Percentiles rank a stretch among this genome's conserved stretches.
These are phyloP conservation scores for Fusarium domesticum DNA, from an alignment of 2,329 filamentous ascomycete genomes.

Conservation along the genomic window DNA sequence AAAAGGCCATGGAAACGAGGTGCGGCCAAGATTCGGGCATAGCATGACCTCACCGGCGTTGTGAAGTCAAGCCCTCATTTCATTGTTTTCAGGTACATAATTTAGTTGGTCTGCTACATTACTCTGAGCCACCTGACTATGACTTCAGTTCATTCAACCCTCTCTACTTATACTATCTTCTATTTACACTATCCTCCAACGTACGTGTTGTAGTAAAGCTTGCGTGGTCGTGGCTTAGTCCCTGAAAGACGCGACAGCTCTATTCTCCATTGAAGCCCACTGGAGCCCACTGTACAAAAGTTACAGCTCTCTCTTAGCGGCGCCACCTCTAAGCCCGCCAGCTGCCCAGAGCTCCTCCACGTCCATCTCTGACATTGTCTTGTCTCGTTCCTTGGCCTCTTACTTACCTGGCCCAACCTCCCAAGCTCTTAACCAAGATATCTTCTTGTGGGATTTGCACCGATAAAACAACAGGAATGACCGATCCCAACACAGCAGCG, in stretches of 20 bases:
- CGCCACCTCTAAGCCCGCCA: conserved; percentile 14
- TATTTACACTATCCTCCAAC: too few relatives aligned
- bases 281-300: conserved; percentile 15
- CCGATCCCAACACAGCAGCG: conserved; percentile 7
- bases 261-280: too few relatives aligned
- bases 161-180: neutral
- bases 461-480: conserved; percentile 5
- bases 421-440: neutral
- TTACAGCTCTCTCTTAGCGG: conserved; percentile 20
- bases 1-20: neutral
- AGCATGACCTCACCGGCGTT: neutral
- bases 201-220: neutral
- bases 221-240: neutral
- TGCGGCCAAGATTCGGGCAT: too few relatives aligned
- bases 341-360: conserved; percentile 9
- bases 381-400: conserved; percentile 1
- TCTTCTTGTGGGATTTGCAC: too few relatives aligned
- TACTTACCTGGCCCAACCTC: neutral
- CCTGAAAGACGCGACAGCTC: conserved; percentile 10
- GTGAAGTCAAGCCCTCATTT: neutral
- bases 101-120: too few relatives aligned
- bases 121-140: neutral
- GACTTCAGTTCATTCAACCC: neutral
- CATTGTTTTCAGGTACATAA: too few relatives aligned
- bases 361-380: neutral